These are phyloP conservation scores for Mortierella alpina DNA, from an alignment of 192 early-diverging fungal genomes.

Conservation along the genomic window DNA sequence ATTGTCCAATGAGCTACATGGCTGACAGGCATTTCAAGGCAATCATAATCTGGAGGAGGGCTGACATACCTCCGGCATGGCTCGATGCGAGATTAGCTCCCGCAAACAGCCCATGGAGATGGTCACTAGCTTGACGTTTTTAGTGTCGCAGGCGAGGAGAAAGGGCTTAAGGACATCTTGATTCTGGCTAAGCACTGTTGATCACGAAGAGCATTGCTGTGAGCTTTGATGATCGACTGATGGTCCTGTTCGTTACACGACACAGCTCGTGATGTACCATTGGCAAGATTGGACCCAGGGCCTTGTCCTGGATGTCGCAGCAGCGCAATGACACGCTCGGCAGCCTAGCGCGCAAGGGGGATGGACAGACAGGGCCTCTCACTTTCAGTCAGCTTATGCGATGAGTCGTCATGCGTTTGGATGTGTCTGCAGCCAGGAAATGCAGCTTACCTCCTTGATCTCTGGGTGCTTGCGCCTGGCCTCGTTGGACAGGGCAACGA, in stretches of 20 bases:
- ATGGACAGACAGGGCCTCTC: background rate
- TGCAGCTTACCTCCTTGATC: conserved; percentile 87
- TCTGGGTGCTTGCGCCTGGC: conserved; percentile 90
- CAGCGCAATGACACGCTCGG: conserved; percentile 65
- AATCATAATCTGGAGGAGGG: background rate
- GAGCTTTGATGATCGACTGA: background rate
- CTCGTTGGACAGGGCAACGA: conserved; percentile 86
- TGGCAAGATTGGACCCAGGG: conserved; percentile 40
- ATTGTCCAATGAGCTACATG: background rate
- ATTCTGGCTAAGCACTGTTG: conserved; percentile 75
- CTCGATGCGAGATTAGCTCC: conserved; percentile 77
- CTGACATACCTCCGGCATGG: conserved; percentile 73
- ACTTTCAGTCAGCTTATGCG: background rate
- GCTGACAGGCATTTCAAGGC: background rate
- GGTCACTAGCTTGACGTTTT: conserved; percentile 81
- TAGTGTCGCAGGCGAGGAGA: conserved; percentile 86
- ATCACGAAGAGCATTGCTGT: background rate
- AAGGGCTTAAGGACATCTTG: conserved; percentile 88
- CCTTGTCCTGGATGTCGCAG: conserved; percentile 59
- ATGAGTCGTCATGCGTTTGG: background rate
- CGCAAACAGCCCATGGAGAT: conserved; percentile 89
- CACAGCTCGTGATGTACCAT: conserved; percentile 3
- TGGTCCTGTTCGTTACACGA: background rate
- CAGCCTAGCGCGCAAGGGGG: conserved; percentile 30
- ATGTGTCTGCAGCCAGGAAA: background rate